Base-by-base conservation (phyloP, 176 grass and related monocot species). In the Dendrocalamus sinicus region DNA sequence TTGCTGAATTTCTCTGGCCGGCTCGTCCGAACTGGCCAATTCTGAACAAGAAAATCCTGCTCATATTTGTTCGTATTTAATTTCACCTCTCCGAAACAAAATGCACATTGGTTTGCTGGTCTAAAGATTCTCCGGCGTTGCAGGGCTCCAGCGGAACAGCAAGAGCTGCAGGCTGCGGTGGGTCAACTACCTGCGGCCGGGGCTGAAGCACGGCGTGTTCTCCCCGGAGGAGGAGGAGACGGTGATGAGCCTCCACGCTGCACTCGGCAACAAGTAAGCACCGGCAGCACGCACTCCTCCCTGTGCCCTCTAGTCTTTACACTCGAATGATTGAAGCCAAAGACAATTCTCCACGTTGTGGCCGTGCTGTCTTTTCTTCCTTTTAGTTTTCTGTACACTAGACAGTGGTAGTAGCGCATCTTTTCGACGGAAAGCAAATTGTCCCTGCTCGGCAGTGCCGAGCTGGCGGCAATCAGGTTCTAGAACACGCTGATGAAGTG, bases 261-360 rank as follows among this genome's bases (percentile, higher is more conserved):
- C 86, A 22, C 81, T 95, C 70, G 96, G 96, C 86, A 98, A 98
- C 86, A 98, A 95, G 96, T 98, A 92, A 94, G 96, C 68, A 65
- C 75, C 76, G 16, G 73, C 61, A 20, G 61, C 32, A 12, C 59
- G 22, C 46, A 16, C 10, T 11, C 30, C 2, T 28, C 35, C 9
- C 52, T 9, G 16, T 19, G 4, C 40, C 8, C 35, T 22, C 0
- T 40, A 41, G 30, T 26, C 51, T 75, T 73, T 24, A 48, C 72
- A 45, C 76, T 54, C 71, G 81, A 85, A 91, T 91, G 81, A 91
- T 88, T 81, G 90, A 85, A 63, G 71, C 76, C 46, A 72, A 20
- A 85, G 71, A 77, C 76, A 77, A 16, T 51, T 30, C 76, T 76
- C 71, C 86, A 85, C 81, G 85, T 84, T 65, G 52, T 30, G 61